Conservation (phyloP, 352 stramenopile species). For the Pythium sukuiense region DNA sequence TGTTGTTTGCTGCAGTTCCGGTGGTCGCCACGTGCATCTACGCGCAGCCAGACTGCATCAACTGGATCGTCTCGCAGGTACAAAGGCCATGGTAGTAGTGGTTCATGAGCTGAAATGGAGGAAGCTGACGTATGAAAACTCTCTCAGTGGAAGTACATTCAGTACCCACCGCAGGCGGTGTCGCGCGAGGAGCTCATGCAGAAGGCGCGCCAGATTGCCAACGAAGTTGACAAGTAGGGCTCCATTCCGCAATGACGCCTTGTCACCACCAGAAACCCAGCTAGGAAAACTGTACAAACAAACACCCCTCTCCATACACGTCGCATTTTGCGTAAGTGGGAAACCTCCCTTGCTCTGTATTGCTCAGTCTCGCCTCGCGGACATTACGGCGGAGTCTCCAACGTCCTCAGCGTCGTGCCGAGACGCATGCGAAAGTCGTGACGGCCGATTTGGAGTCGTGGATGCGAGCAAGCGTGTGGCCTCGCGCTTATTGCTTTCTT, state of each 20-base stretch:
- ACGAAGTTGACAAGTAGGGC: constrained; percentile 48
- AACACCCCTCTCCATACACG: neutral
- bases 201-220: constrained; percentile 72
- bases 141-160: constrained; percentile 80
- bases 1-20: constrained; percentile 46
- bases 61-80: constrained; percentile 71
- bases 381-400: neutral
- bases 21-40: constrained; percentile 81
- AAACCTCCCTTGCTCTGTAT: neutral
- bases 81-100: constrained; percentile 1
- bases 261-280: constrained; percentile 2
- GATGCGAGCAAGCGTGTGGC: neutral
- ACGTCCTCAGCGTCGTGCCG: neutral
- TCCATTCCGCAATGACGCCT: too few species aligned
- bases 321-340: neutral
- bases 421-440: neutral
- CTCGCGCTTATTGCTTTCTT: constrained; percentile 72
- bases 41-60: constrained; percentile 84
- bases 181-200: constrained; percentile 75
- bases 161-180: constrained; percentile 70
- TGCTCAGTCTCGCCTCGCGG: neutral
- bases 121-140: neutral
- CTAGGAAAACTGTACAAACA: constrained; percentile 2
- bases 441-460: neutral
- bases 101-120: neutral